Percentiles rank a stretch among this genome's conserved stretches.
phyloP scores from a whole-genome alignment of 192 early-diverging fungal species.

The Coemansia sp. region DNA sequence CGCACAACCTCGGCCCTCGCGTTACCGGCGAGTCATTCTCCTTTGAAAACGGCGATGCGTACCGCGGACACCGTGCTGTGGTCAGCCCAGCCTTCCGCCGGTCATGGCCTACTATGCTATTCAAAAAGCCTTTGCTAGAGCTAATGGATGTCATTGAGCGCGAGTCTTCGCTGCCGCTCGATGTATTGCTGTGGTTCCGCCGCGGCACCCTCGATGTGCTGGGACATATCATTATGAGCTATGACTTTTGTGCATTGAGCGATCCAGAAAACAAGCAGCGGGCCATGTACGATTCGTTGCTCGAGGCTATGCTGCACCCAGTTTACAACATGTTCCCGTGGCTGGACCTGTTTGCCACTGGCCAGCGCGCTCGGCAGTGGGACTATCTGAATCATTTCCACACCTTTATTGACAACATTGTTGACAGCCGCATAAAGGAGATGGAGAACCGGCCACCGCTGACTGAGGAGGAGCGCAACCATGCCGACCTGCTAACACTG shows the following conservation, averaged over 20 bases:
- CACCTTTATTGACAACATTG: constrained; percentile 50
- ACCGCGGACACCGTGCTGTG: constrained; percentile 50
- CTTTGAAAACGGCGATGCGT: constrained; percentile 49
- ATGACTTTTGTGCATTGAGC: constrained; percentile 54
- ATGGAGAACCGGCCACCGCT: constrained; percentile 37
- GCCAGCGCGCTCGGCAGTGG: constrained; percentile 42
- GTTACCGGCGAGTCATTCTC: constrained; percentile 43
- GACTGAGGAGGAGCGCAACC: constrained; percentile 47
- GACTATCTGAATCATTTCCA: constrained; percentile 41
- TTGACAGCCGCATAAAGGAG: constrained; percentile 29
- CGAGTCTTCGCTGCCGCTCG: constrained; percentile 32
- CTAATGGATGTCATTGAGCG: constrained; percentile 47
- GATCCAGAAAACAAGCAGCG: constrained; percentile 50
- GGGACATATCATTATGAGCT: constrained; percentile 56
- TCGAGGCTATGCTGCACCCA: constrained; percentile 45
- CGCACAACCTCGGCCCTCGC: constrained; percentile 44
- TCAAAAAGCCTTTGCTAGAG: constrained; percentile 38
- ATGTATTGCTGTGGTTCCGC: constrained; percentile 40
- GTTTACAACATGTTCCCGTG: constrained; percentile 55
- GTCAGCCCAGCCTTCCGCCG: constrained; percentile 53
- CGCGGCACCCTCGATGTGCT: constrained; percentile 59
- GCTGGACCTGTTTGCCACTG: constrained; percentile 51
- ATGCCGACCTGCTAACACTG: constrained; percentile 56
- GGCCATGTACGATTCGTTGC: constrained; percentile 49
- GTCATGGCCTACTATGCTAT: constrained; percentile 43